phyloP scores from a whole-genome alignment of 345 rosid genomes.

The Alliaria petiolata region DNA sequence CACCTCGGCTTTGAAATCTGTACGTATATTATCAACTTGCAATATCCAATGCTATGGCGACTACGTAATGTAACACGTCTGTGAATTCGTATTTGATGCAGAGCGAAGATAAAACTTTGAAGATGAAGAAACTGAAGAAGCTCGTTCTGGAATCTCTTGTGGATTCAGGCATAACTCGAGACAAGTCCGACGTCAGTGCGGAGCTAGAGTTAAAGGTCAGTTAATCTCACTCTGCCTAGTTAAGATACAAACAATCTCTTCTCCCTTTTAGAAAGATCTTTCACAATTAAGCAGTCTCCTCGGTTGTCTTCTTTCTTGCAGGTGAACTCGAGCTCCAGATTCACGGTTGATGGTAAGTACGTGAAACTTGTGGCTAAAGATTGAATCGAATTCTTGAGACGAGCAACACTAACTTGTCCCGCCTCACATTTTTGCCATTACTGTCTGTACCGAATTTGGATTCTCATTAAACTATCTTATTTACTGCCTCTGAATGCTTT shows the following conservation, averaged over 20 bases:
- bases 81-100: conserved; percentile 24
- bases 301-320: conserved; percentile 28
- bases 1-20: conserved; percentile 58
- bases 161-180: conserved; percentile 45
- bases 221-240: background rate
- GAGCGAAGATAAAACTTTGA: conserved; percentile 59
- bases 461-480: background rate
- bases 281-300: background rate
- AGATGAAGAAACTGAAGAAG: conserved; percentile 68
- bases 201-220: conserved; percentile 65
- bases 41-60: background rate
- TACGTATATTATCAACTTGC: conserved; percentile 33
- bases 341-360: conserved; percentile 49
- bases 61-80: background rate
- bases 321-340: conserved; percentile 67
- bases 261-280: background rate
- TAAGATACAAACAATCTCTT: background rate
- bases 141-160: conserved; percentile 45
- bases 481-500: no score
- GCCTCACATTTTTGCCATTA: conserved; percentile 25
- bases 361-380: conserved; percentile 56
- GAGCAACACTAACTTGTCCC: background rate
- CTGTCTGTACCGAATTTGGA: conserved; percentile 7
- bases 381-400: conserved; percentile 18
- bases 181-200: conserved; percentile 36